Base-by-base conservation (phyloP, 2,329 filamentous ascomycete genomes). In the Scytalidium sp. region DNA sequence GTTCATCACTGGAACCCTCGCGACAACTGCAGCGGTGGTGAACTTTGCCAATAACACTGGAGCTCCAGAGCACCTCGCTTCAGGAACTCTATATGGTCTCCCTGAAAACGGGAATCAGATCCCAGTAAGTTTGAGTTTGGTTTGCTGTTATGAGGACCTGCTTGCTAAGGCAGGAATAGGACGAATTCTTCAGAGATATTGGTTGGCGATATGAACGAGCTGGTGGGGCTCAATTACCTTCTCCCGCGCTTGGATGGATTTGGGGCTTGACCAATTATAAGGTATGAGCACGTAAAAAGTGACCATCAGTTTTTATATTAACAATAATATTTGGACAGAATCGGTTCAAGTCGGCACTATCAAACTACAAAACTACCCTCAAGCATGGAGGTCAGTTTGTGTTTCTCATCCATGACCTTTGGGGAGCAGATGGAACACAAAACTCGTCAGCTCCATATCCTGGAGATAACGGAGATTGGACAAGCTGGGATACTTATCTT, bases 401-500 rank as follows among this genome's bases (percentile, higher is more conserved):
- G 43, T 59, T 75, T n/a, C 62, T 77, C 1, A 64, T 69, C 0
- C 72, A 73, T 48, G 74, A 75, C 46, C 51, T 73, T 3, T 78
- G 74, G 74, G 75, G 75, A 7, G 70, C 73, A 0, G 74, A 78
- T 54, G 67, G 70, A n/a, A 59, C 64, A 5, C 70, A 72, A 21
- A 60, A 63, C 1, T 66, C 66, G 1, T 60, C 64, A 1, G 62
- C 65, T 21, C 53, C 56, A 0, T 78, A 68, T 46, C 77, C 76
- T 1, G 76, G 77, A 3, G 75, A 80, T 50, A 65, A 76, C 50
- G 72, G 70, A 2, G 63, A 78, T 56, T 80, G 75, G 75, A 61
- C 64, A 1, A 56, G 64, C 19, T 75, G 67, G 55, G 74, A 79
- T 45, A 50, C 54, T 0, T 79, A 75, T 47, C 52, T 76, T 1